Evolutionary conservation across 2,329 filamentous ascomycete genomes (phyloP).

Genomic region (Karstenula rhodostoma): DNA sequence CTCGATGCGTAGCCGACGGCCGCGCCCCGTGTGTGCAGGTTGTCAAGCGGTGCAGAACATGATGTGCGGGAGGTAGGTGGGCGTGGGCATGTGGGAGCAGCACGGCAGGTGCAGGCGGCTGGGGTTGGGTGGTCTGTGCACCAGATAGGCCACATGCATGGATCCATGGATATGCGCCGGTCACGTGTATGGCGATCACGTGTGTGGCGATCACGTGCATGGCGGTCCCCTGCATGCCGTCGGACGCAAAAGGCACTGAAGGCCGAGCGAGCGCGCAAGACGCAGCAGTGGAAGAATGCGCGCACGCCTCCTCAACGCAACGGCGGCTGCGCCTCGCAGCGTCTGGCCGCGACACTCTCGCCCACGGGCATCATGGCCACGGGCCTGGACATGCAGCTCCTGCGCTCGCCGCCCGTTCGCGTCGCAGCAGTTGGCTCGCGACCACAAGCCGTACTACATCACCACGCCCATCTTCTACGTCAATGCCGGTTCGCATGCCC

Average conservation of each 20-base stretch:
- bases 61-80: not conserved
- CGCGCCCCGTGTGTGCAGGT: not conserved
- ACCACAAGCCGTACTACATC: conserved; percentile 85
- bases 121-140: too few species aligned
- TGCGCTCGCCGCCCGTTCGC: conserved; percentile 32
- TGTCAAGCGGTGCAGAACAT: not conserved
- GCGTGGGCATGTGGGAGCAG: too few species aligned
- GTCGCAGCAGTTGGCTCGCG: conserved; percentile 30
- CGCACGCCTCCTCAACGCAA: conserved; percentile 30
- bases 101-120: too few species aligned
- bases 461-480: conserved; percentile 99
- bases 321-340: conserved; percentile 29
- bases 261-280: conserved; percentile 15
- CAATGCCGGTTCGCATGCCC: conserved; percentile 75
- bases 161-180: too few species aligned
- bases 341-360: conserved; percentile 23
- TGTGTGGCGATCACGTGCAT: not conserved
- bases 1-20: not conserved
- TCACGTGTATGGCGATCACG: too few species aligned
- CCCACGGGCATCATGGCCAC: conserved; percentile 2
- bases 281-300: conserved; percentile 40
- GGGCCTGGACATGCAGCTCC: conserved; percentile 35
- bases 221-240: too few species aligned
- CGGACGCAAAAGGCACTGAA: conserved; percentile 11
- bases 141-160: too few species aligned